Base-by-base conservation (phyloP, 2,329 filamentous ascomycete species). In the Aspergillus clavatus region DNA sequence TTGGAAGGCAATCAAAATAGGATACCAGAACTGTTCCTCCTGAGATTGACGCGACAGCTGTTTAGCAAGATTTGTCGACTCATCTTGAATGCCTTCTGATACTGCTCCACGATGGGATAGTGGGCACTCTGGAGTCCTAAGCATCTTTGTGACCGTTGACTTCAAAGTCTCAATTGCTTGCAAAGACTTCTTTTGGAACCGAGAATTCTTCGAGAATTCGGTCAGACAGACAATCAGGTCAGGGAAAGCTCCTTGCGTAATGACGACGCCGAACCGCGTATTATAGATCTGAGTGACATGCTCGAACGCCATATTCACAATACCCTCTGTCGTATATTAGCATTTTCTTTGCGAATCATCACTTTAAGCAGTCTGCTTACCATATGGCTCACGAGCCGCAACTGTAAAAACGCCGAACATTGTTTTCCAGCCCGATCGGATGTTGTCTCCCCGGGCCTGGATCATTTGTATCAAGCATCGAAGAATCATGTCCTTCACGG, bases 361-460 rank as follows among this genome's bases (percentile, higher is more conserved):
- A 8, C 12, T 19, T 27, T 24, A 24, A 38, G 2, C 6, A n/a
- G 6, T 21, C 37, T 27, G 62, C 74, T 56, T 71, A 80, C 78
- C 78, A 63, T 95, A 90, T 12, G 87, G 88, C 62, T 97, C 94
- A 50, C 86, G 80, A 14, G 94, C 93, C 22, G 94, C 93, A 28
- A 97, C 89, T 1, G 91, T 96, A 63, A 98, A 98, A 23, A 96
- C 91, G 3, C 91, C 93, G 68, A 99, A 97, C 91, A 99, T 98
- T 16, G 94, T 97, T 63, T 93, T 86, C 93, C 93, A 99, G 4
- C 93, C 93, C 29, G 90, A 96, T 42, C 91, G 84, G 61, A 99
- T 98, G 57, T 97, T 97, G 68, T 96, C 87, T 5, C 94, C 94
- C 46, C 88, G 81, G 24, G 91, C 90, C 71, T 98, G 93, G 38